Percentiles rank a stretch among this genome's conserved stretches.
These are phyloP conservation scores for Coemansia sp. DNA, from an alignment of 192 early-diverging fungal genomes.

Conservation along the genomic window DNA sequence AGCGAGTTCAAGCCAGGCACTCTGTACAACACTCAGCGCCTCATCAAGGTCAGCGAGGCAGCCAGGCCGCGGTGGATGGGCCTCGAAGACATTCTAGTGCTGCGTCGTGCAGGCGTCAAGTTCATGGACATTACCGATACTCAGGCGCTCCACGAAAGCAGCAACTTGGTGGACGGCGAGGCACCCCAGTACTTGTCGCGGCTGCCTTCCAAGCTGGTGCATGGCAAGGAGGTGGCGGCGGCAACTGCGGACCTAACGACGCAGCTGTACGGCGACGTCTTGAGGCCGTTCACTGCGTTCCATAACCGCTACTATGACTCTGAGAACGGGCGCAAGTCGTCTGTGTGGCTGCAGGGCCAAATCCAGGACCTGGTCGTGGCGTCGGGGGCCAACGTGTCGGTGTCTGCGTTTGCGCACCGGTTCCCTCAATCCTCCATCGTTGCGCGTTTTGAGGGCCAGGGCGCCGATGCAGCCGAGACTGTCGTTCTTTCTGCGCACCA, in stretches of 20 bases:
- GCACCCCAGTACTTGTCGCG: constrained; percentile 11
- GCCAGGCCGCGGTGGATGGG: constrained; percentile 58
- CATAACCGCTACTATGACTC: constrained; percentile 88
- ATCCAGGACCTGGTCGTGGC: constrained; percentile 50
- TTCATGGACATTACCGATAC: constrained; percentile 91
- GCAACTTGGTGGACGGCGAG: too few species aligned
- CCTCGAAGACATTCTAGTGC: constrained; percentile 59
- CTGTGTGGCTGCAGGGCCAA: constrained; percentile 65
- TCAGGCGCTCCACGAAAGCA: constrained; percentile 49
- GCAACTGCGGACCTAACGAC: constrained; percentile 65
- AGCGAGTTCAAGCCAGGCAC: constrained; percentile 24
- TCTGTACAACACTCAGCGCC: constrained; percentile 44
- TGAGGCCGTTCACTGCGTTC: constrained; percentile 80
- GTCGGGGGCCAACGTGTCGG: constrained; percentile 56
- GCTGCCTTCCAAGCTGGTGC: constrained; percentile 57
- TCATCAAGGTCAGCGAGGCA: constrained; percentile 57
- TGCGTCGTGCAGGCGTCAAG: constrained; percentile 62
- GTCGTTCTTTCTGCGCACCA: constrained; percentile 90
- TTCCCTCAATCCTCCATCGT: constrained; percentile 85
- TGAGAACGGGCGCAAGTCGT: constrained; percentile 62
- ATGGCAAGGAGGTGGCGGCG: constrained; percentile 58
- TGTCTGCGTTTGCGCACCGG: constrained; percentile 71
- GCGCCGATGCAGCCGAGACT: constrained; percentile 51
- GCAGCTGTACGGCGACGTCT: constrained; percentile 61
- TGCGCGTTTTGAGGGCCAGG: constrained; percentile 70